Conservation (phyloP, 1,284 basidiomycete species). For the Irpex lacteus region DNA sequence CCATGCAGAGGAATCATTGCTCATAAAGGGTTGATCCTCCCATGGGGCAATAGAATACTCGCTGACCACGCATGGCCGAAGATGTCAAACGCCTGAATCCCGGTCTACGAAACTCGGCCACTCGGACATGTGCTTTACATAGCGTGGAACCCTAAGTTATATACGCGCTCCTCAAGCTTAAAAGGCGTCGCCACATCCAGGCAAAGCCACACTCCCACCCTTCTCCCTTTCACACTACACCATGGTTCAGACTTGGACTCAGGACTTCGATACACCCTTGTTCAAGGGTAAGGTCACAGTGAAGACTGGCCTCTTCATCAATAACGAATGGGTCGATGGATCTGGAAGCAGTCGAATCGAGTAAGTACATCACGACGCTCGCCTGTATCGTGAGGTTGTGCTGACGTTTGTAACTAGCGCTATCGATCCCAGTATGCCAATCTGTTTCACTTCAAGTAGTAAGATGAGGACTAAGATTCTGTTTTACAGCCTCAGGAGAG, state of each 20-base stretch:
- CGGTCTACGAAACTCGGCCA: not conserved
- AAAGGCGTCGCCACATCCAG: not conserved
- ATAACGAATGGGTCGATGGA: constrained; percentile 9
- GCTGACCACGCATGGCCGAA: not conserved
- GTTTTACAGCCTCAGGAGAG: constrained; percentile 39
- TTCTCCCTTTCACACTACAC: not conserved
- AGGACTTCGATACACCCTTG: constrained; percentile 7
- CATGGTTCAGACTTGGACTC: constrained; percentile 3
- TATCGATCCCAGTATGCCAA: constrained; percentile 5
- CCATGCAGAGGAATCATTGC: not conserved
- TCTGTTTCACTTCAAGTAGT: not conserved
- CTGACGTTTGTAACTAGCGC: not conserved
- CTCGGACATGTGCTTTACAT: too few species aligned
- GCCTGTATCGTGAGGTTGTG: not conserved
- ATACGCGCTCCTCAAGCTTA: not conserved
- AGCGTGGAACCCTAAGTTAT: not conserved
- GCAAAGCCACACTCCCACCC: not conserved
- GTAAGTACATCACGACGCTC: not conserved
- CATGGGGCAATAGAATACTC: not conserved
- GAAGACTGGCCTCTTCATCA: constrained; percentile 12
- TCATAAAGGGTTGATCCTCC: not conserved
- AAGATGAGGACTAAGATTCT: not conserved
- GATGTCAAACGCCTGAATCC: not conserved
- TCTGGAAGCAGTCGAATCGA: constrained; percentile 3
- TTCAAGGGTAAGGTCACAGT: constrained; percentile 8